Evolutionary conservation across 2,329 filamentous ascomycete genomes (phyloP).

Genomic region (Aspergillus glaucus): DNA sequence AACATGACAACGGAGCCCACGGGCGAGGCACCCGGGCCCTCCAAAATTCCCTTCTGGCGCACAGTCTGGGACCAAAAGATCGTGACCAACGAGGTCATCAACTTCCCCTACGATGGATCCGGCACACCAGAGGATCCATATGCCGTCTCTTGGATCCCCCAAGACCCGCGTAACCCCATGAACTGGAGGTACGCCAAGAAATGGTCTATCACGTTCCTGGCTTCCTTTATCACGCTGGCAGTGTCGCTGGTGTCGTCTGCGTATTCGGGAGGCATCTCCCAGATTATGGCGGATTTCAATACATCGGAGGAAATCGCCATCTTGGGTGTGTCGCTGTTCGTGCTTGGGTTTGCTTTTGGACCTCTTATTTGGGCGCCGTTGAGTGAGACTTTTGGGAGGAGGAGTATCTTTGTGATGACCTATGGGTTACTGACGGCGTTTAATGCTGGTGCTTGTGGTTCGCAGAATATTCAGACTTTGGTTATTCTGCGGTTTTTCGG

Average conservation of each 20-base stretch:
- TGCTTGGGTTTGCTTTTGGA: conserved; percentile 40
- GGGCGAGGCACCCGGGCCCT: conserved; percentile 11
- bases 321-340: conserved; percentile 38
- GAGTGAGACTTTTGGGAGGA: conserved; percentile 29
- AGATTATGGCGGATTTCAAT: conserved; percentile 28
- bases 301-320: conserved; percentile 28
- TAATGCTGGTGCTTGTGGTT: conserved; percentile 53
- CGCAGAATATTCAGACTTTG: conserved; percentile 53
- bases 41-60: conserved; percentile 26
- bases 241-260: conserved; percentile 36
- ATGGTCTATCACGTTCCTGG: conserved; percentile 32
- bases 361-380: conserved; percentile 37
- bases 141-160: conserved; percentile 32
- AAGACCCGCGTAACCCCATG: conserved; percentile 38
- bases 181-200: conserved; percentile 27
- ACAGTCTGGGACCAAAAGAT: conserved; percentile 24
- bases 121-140: conserved; percentile 37
- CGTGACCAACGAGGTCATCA: conserved; percentile 23
- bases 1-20: background rate
- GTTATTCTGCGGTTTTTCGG: conserved; percentile 61
- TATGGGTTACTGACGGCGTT: conserved; percentile 49
- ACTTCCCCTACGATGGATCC: conserved; percentile 25
- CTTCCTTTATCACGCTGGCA: conserved; percentile 32
- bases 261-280: conserved; percentile 29
- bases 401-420: conserved; percentile 23